Percentiles rank a stretch among this genome's conserved stretches.
Conservation (phyloP, 2,329 filamentous ascomycete species). For the Atkinsonella texensis region DNA sequence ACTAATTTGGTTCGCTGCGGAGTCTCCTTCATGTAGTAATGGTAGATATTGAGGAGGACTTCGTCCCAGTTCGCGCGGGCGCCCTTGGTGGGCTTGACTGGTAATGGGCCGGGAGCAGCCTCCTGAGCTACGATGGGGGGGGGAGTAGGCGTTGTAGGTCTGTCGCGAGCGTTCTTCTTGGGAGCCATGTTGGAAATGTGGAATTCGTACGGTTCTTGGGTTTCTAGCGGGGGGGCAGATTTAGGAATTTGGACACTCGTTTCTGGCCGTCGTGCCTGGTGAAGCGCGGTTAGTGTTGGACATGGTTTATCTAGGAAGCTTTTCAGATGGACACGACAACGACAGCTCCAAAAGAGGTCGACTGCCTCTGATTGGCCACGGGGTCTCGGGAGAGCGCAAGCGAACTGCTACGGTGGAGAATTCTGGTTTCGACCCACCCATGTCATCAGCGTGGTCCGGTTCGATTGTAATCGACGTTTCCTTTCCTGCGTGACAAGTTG, state of each 20-base stretch:
- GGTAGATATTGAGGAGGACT: slow-evolving; percentile 59
- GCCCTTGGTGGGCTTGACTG: slow-evolving; percentile 11
- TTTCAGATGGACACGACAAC: neutral
- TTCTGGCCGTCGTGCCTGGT: slow-evolving; percentile 2
- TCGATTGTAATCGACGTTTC: neutral
- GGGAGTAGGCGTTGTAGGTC: slow-evolving; percentile 9
- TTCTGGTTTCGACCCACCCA: neutral
- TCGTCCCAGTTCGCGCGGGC: slow-evolving; percentile 34
- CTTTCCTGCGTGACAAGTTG: neutral
- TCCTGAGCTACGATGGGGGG: slow-evolving; percentile 2
- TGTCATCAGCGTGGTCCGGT: neutral
- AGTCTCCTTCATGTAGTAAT: slow-evolving; percentile 69
- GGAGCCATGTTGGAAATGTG: slow-evolving; percentile 31
- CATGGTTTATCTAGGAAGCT: neutral
- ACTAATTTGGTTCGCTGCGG: slow-evolving; percentile 86
- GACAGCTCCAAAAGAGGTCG: neutral
- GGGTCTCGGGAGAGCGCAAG: neutral
- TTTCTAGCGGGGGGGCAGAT: neutral
- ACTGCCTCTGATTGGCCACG: too few species aligned
- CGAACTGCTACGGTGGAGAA: slow-evolving; percentile 5
- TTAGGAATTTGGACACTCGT: slow-evolving; percentile 2
- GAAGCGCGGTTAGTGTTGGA: neutral
- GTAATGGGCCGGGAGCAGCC: neutral
- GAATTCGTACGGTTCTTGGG: neutral
- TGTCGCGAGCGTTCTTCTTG: slow-evolving; percentile 31